Conservation (phyloP, 208 protist species). For the Trypanosoma platydactyli region DNA sequence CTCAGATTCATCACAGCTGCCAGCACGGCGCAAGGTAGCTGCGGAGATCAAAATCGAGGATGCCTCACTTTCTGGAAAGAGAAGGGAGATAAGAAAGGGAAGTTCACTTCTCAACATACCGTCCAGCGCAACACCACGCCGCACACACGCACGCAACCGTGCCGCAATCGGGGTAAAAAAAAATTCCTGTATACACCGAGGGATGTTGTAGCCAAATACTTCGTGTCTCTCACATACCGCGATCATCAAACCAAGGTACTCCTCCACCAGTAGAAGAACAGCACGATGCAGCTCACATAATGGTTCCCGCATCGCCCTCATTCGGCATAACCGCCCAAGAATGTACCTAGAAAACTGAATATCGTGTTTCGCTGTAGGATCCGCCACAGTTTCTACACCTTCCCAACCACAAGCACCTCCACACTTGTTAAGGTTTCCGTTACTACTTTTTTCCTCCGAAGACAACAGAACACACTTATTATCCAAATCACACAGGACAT, state of each 20-base stretch:
- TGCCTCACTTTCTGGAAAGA: conserved; percentile 25
- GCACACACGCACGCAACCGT: conserved; percentile 35
- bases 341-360: conserved; percentile 48
- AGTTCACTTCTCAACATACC: conserved; percentile 31
- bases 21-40: conserved; percentile 50
- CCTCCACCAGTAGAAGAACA: conserved; percentile 53
- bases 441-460: background rate
- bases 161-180: conserved; percentile 37
- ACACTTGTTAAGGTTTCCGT: background rate
- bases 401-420: background rate
- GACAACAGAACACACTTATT: conserved; percentile 33
- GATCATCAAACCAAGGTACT: conserved; percentile 47
- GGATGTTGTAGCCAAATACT: background rate
- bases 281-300: conserved; percentile 42
- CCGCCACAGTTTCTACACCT: conserved; percentile 1
- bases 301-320: conserved; percentile 46
- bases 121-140: conserved; percentile 44
- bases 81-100: conserved; percentile 3
- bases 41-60: conserved; percentile 39
- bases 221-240: conserved; percentile 31
- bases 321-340: conserved; percentile 32
- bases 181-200: conserved; percentile 26
- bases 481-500: conserved; percentile 76
- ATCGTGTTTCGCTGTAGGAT: conserved; percentile 20
- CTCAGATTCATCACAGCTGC: conserved; percentile 30